A percentile compares a stretch with the other conserved stretches of the same genome.
Evolutionary conservation across 176 grass and related monocot species (phyloP).

Genomic region (Phoenix dactylifera): DNA sequence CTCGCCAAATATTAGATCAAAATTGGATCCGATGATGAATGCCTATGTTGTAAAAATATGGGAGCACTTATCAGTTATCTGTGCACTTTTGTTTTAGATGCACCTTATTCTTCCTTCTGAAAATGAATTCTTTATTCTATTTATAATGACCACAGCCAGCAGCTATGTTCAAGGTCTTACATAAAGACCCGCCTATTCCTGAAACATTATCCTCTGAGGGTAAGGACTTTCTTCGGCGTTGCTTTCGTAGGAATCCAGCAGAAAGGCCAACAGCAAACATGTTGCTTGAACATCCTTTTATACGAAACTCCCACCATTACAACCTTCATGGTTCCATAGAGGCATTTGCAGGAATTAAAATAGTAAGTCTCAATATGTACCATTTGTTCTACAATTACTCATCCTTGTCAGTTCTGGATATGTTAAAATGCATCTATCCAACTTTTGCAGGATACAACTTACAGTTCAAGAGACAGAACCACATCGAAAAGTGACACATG

Average conservation of each 20-base stretch:
- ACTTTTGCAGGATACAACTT: too few relatives aligned
- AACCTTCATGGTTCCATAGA: slow-evolving; percentile 39
- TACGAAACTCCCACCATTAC: slow-evolving; percentile 36
- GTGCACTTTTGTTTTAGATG: too few relatives aligned
- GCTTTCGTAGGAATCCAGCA: slow-evolving; percentile 76
- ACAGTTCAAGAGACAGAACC: too few relatives aligned
- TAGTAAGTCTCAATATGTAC: slow-evolving; percentile 31
- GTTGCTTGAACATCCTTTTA: slow-evolving; percentile 61
- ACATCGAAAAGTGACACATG: too few relatives aligned
- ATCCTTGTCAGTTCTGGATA: too few relatives aligned
- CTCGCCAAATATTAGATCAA: too few relatives aligned
- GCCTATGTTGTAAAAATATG: too few relatives aligned
- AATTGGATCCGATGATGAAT: too few relatives aligned
- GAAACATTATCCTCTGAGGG: slow-evolving; percentile 57
- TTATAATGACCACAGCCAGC: slow-evolving; percentile 38
- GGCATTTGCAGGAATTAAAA: slow-evolving; percentile 39
- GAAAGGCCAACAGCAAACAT: slow-evolving; percentile 58
- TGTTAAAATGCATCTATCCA: too few relatives aligned
- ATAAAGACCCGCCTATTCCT: slow-evolving; percentile 63
- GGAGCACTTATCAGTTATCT: too few relatives aligned
- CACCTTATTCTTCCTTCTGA: too few relatives aligned
- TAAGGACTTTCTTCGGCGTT: slow-evolving; percentile 71
- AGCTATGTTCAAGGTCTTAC: slow-evolving; percentile 94
- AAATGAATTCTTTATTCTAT: not conserved
- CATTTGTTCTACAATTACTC: too few relatives aligned